A percentile compares a stretch with the other conserved stretches of the same genome.
These are phyloP conservation scores for Termitomyces sp. DNA, from an alignment of 768 basidiomycete species.

Conservation along the genomic window DNA sequence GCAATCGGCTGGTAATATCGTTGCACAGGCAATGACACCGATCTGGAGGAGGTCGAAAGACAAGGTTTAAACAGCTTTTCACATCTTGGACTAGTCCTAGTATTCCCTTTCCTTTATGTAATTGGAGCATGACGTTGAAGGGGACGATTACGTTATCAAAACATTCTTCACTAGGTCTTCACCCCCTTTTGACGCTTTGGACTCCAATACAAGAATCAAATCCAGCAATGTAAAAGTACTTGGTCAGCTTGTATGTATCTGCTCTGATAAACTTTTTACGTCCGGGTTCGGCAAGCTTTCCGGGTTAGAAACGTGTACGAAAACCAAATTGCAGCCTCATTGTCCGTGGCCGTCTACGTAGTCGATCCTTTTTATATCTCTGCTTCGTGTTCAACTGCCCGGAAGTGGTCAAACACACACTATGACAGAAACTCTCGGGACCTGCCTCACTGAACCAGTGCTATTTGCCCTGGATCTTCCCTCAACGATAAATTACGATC, in stretches of 20 bases:
- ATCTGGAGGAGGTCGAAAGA: constrained; percentile 4
- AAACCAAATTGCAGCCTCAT: neutral
- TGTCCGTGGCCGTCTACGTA: neutral
- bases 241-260: neutral
- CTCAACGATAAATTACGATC: neutral
- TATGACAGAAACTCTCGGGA: neutral
- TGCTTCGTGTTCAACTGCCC: neutral
- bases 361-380: no score
- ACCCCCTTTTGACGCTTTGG: neutral
- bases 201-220: neutral
- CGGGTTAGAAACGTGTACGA: neutral
- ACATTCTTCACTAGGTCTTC: neutral
- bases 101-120: neutral
- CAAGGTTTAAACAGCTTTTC: neutral
- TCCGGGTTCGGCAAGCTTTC: neutral
- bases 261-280: neutral
- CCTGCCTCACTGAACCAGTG: neutral
- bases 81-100: no score
- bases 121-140: no score
- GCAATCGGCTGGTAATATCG: constrained; percentile 2
- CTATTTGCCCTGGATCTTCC: neutral
- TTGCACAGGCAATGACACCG: constrained; percentile 9
- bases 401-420: neutral
- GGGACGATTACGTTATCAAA: neutral
- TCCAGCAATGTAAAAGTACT: neutral